Percentiles rank a stretch among this genome's conserved stretches.
phyloP scores from a whole-genome alignment of 306 rosid species.

The Cicer chorassanicum region DNA sequence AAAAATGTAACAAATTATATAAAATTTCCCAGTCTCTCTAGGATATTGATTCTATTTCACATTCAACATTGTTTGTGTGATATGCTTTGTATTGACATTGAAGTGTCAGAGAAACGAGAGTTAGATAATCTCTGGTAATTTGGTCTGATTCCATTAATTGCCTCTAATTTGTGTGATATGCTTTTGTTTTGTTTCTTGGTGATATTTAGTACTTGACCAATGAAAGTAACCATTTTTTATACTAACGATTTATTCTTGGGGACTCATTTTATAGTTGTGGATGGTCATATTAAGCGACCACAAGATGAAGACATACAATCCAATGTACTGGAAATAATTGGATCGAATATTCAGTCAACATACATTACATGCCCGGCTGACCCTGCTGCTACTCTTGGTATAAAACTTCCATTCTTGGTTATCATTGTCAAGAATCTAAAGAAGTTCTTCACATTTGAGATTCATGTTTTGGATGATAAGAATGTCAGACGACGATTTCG shows the following conservation, averaged over 20 bases:
- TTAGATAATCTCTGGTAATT: slow-evolving; percentile 13
- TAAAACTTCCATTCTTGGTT: slow-evolving; percentile 90
- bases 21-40: not conserved
- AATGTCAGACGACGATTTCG: slow-evolving; percentile 92
- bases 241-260: slow-evolving; percentile 32
- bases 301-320: slow-evolving; percentile 98
- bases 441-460: slow-evolving; percentile 94
- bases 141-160: slow-evolving; percentile 13
- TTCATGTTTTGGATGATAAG: slow-evolving; percentile 92
- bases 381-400: slow-evolving; percentile 90
- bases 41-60: not conserved
- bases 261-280: slow-evolving; percentile 59
- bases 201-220: slow-evolving; percentile 28
- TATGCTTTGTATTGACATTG: slow-evolving; percentile 1
- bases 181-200: slow-evolving; percentile 31
- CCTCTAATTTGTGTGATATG: not conserved
- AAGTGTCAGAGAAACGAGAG: not conserved
- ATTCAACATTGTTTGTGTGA: not conserved
- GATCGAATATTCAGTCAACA: slow-evolving; percentile 89
- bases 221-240: not conserved
- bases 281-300: slow-evolving; percentile 91
- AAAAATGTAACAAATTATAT: not conserved
- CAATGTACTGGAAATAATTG: slow-evolving; percentile 89
- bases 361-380: slow-evolving; percentile 97
- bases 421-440: slow-evolving; percentile 91